These are phyloP conservation scores for Tuber indicum DNA, from an alignment of 495 filamentous ascomycete species.

Conservation along the genomic window DNA sequence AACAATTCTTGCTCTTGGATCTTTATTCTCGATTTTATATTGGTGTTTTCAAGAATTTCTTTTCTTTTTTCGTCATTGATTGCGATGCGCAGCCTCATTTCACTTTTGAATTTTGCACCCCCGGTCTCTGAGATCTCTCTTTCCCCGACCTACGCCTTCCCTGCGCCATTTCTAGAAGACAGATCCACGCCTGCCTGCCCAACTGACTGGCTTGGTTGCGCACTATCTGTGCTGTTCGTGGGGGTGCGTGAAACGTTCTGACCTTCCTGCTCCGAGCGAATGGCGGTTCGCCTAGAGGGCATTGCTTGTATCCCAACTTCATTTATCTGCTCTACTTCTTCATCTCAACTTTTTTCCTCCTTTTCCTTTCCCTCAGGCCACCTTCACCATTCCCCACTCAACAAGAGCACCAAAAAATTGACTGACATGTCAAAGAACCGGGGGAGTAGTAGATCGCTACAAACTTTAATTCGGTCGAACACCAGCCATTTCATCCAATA, in stretches of 20 bases:
- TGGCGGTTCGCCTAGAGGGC: constrained; percentile 7
- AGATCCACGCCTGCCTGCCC: neutral
- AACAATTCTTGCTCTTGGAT: constrained; percentile 9
- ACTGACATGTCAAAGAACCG: neutral
- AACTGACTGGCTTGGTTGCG: constrained; percentile 1
- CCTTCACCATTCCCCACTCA: constrained; percentile 4
- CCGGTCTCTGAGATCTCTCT: constrained; percentile 16
- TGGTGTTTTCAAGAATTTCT: constrained; percentile 18
- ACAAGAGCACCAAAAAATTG: constrained; percentile 15
- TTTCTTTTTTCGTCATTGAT: constrained; percentile 20
- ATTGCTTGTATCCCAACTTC: constrained; percentile 5
- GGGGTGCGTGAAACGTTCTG: constrained; percentile 19
- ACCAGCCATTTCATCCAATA: constrained; percentile 18
- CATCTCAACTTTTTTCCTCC: constrained; percentile 24
- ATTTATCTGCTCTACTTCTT: constrained; percentile 7
- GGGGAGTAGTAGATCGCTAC: constrained; percentile 11
- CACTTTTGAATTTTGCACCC: constrained; percentile 8
- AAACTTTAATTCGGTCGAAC: constrained; percentile 6
- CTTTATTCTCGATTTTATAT: constrained; percentile 22
- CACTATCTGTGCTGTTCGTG: constrained; percentile 11
- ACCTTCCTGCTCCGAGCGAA: constrained; percentile 16
- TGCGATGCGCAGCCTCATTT: constrained; percentile 25
- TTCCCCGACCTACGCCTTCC: constrained; percentile 20
- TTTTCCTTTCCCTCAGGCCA: constrained; percentile 8
- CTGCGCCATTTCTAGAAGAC: constrained; percentile 2